A percentile compares a stretch with the other conserved stretches of the same genome.
phyloP scores from a whole-genome alignment of 164 flowering plant genomes.

The Hamamelis virginiana region DNA sequence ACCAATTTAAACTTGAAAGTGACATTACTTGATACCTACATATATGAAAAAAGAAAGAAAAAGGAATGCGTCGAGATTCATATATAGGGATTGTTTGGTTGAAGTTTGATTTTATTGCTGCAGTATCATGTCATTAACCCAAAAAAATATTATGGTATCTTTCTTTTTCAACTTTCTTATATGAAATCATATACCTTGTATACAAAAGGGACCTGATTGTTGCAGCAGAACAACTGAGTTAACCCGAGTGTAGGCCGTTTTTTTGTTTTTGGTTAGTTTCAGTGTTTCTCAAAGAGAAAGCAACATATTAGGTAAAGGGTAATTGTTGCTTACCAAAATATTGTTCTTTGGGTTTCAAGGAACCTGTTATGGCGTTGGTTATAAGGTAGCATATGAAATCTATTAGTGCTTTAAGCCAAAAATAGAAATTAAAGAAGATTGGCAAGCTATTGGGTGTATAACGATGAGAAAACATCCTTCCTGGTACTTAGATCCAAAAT shows the following conservation, averaged over 20 bases:
- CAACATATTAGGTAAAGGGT: conserved; percentile 29
- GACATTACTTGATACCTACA: conserved; percentile 9
- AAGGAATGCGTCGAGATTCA: neutral
- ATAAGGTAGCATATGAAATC: conserved; percentile 2
- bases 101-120: conserved; percentile 1
- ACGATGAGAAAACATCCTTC: too few species aligned
- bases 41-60: neutral
- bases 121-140: conserved; percentile 2
- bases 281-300: conserved; percentile 17
- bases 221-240: neutral
- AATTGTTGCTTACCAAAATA: conserved; percentile 23
- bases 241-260: neutral
- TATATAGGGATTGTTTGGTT: conserved; percentile 1
- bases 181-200: neutral
- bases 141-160: neutral
- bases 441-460: neutral
- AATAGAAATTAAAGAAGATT: neutral
- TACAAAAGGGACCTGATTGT: neutral
- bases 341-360: conserved; percentile 20
- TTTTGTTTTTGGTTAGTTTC: neutral
- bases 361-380: conserved; percentile 8
- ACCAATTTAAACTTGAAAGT: conserved; percentile 5
- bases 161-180: neutral
- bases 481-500: too few species aligned
- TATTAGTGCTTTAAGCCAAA: neutral